Conservation (phyloP, 2,329 filamentous ascomycete species). For the Tolypocladium sp. region DNA sequence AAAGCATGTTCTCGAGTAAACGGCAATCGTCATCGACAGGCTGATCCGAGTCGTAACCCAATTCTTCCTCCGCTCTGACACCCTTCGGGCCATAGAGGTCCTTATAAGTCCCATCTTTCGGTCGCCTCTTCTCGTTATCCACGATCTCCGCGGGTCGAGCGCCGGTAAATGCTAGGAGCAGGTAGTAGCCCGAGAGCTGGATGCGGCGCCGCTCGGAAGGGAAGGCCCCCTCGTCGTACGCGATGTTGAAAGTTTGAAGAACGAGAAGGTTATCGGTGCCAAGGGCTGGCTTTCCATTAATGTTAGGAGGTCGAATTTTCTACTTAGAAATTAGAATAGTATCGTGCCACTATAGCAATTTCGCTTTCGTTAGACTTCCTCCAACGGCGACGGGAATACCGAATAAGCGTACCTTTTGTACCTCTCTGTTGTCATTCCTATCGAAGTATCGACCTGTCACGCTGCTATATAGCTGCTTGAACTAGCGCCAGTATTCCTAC, state of each 20-base stretch:
- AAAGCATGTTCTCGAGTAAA: constrained; percentile 12
- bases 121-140: constrained; percentile 14
- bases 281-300: constrained; percentile 13
- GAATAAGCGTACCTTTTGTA: constrained; percentile 13
- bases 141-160: constrained; percentile 19
- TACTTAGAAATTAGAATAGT: constrained; percentile 12
- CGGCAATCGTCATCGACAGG: constrained; percentile 10
- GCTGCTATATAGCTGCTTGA: constrained; percentile 15
- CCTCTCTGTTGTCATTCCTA: constrained; percentile 13
- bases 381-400: background rate
- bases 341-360: constrained; percentile 10
- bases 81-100: constrained; percentile 16
- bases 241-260: constrained; percentile 19
- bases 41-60: background rate
- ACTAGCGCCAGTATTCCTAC: constrained; percentile 15
- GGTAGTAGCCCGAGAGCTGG: constrained; percentile 14
- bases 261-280: constrained; percentile 10
- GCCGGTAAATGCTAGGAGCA: constrained; percentile 16
- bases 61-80: constrained; percentile 2
- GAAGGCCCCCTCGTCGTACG: constrained; percentile 16
- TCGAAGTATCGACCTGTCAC: constrained; percentile 12
- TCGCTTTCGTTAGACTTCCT: too few species aligned
- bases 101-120: constrained; percentile 6
- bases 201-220: constrained; percentile 11
- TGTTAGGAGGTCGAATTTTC: constrained; percentile 11